phyloP scores from a whole-genome alignment of 192 early-diverging fungal genomes.

The Rhizophagus sp. region DNA sequence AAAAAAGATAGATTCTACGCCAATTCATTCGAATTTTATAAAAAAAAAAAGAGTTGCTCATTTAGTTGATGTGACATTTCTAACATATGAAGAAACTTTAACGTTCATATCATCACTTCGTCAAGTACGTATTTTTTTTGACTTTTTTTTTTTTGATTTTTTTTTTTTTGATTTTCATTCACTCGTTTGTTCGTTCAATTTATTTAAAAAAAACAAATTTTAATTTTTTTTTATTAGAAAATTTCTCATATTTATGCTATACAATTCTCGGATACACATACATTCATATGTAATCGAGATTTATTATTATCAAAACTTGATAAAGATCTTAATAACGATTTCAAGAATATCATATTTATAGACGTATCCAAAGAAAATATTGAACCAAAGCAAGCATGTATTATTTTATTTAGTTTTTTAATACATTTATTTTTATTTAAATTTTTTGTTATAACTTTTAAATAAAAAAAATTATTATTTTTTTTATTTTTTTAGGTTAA shows the following conservation, averaged over 20 bases:
- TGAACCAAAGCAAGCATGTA: neutral
- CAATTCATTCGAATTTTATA: neutral
- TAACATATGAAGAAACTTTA: neutral
- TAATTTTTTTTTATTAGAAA: neutral
- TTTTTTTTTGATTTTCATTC: too few species aligned
- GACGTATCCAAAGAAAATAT: neutral
- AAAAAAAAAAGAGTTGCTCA: neutral
- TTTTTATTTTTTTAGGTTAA: neutral
- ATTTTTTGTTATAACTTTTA: too few species aligned
- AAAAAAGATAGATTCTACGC: too few species aligned
- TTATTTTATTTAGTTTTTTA: too few species aligned
- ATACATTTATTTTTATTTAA: too few species aligned
- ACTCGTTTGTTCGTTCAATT: too few species aligned
- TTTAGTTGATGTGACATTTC: neutral
- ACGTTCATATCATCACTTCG: neutral
- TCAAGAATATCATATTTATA: neutral
- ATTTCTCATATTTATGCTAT: neutral
- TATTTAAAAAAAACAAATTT: too few species aligned
- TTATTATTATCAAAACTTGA: neutral
- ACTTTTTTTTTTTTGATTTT: neutral
- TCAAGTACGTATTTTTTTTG: neutral
- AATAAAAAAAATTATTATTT: too few species aligned
- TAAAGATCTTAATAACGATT: neutral
- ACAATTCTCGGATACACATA: conserved; percentile 12
- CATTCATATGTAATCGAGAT: conserved; percentile 2